Conservation (phyloP, 345 rosid genomes). For the Sonneratia alba region DNA sequence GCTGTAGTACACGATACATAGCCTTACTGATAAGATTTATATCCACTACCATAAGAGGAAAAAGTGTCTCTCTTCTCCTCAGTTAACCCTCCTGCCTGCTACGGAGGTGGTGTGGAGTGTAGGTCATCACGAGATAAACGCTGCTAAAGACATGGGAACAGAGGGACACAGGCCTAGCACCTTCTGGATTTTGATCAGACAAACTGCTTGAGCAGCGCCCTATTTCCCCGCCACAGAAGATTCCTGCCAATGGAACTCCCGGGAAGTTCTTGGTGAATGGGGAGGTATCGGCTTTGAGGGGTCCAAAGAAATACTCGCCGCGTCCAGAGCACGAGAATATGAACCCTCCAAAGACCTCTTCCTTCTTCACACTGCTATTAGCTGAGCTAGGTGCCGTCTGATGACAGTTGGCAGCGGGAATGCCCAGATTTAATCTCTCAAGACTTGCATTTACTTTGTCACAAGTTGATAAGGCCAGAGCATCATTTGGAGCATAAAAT, state of each 20-base stretch:
- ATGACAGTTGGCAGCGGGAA: slow-evolving; percentile 12
- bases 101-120: slow-evolving; percentile 13
- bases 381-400: neutral
- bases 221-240: slow-evolving; percentile 60
- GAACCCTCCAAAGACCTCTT: slow-evolving; percentile 60
- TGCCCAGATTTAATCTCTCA: slow-evolving; percentile 29
- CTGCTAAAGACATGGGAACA: slow-evolving; percentile 57
- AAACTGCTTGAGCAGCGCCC: slow-evolving; percentile 30
- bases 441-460: slow-evolving; percentile 23
- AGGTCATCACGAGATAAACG: slow-evolving; percentile 46
- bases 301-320: slow-evolving; percentile 37
- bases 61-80: neutral
- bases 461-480: slow-evolving; percentile 32
- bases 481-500: slow-evolving; percentile 40
- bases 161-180: slow-evolving; percentile 16
- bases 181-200: slow-evolving; percentile 12
- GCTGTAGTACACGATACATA: neutral
- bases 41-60: neutral
- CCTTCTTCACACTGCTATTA: slow-evolving; percentile 6
- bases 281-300: slow-evolving; percentile 34
- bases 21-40: slow-evolving; percentile 5
- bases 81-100: neutral
- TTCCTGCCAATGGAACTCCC: slow-evolving; percentile 46
- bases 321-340: slow-evolving; percentile 50
- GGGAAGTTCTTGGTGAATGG: slow-evolving; percentile 68